Percentiles rank a stretch among this genome's conserved stretches.
Evolutionary conservation across 352 stramenopile genomes (phyloP).

Genomic region (Pythium brassicae): DNA sequence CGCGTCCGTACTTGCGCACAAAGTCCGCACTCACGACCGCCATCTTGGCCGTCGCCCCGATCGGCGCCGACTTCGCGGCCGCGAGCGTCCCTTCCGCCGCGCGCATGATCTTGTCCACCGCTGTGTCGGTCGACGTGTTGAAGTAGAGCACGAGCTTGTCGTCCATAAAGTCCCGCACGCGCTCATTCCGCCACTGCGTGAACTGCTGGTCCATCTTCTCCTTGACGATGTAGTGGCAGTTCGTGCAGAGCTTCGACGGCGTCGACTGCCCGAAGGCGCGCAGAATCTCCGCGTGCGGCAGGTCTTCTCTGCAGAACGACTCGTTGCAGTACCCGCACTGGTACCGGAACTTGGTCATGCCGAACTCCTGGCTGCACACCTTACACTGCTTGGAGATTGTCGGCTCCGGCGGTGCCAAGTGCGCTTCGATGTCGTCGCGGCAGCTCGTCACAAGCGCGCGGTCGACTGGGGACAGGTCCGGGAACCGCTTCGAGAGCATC

Average conservation of each 20-base stretch:
- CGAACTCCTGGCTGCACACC: conserved; percentile 64
- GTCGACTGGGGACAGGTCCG: conserved; percentile 68
- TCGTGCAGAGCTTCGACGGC: conserved; percentile 61
- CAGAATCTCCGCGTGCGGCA: conserved; percentile 52
- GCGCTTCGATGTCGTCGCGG: conserved; percentile 33
- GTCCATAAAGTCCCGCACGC: conserved; percentile 69
- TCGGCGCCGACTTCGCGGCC: conserved; percentile 72
- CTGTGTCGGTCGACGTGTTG: conserved; percentile 74
- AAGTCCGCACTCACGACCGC: conserved; percentile 84
- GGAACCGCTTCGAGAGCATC: conserved; percentile 75
- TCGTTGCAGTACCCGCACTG: conserved; percentile 80
- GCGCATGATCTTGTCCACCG: conserved; percentile 81
- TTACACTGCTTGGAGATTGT: conserved; percentile 64
- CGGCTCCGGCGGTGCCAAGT: conserved; percentile 59
- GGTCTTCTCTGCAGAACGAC: conserved; percentile 71
- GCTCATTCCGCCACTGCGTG: conserved; percentile 73
- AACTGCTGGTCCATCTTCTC: conserved; percentile 78
- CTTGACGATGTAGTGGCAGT: conserved; percentile 63
- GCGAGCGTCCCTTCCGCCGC: conserved; percentile 73
- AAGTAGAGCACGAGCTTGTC: conserved; percentile 73
- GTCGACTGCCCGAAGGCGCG: conserved; percentile 62
- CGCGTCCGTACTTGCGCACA: conserved; percentile 77
- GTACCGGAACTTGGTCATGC: conserved; percentile 82
- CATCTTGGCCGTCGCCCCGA: conserved; percentile 78
- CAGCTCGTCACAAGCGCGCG: conserved; percentile 72